These are phyloP conservation scores for Tylopilus rubrobrunneus DNA, from an alignment of 768 basidiomycete species.

Conservation along the genomic window DNA sequence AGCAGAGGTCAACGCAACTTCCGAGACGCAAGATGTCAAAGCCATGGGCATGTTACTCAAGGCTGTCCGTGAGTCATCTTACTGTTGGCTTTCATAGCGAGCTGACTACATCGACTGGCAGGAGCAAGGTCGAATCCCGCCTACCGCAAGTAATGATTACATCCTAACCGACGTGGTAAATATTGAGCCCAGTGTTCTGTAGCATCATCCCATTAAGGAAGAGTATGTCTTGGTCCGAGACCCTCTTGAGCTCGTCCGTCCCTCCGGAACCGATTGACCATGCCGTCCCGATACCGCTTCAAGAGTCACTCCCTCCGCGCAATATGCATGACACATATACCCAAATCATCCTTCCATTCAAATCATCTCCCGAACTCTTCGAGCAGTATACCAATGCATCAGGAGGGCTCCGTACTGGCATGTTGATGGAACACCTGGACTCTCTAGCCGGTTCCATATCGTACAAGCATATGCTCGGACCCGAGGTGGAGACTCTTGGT, in stretches of 20 bases:
- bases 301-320: constrained; percentile 38
- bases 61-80: constrained; percentile 47
- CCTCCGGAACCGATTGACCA: constrained; percentile 14
- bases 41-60: constrained; percentile 55
- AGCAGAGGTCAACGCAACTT: constrained; percentile 24
- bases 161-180: neutral
- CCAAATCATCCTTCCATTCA: constrained; percentile 62
- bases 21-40: constrained; percentile 57
- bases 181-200: constrained; percentile 7
- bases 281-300: constrained; percentile 10
- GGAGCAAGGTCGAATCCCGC: constrained; percentile 52
- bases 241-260: constrained; percentile 41
- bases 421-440: constrained; percentile 78
- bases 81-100: neutral
- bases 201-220: constrained; percentile 58
- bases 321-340: constrained; percentile 72
- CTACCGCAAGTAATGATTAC: constrained; percentile 42
- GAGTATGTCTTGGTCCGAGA: constrained; percentile 55
- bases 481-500: constrained; percentile 50
- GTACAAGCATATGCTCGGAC: constrained; percentile 79
- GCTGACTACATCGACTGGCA: constrained; percentile 16
- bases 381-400: constrained; percentile 70
- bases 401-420: constrained; percentile 68
- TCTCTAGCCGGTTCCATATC: constrained; percentile 82
- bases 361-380: constrained; percentile 50